Conservation (phyloP, 306 rosid genomes). For the Medicago lupulina region DNA sequence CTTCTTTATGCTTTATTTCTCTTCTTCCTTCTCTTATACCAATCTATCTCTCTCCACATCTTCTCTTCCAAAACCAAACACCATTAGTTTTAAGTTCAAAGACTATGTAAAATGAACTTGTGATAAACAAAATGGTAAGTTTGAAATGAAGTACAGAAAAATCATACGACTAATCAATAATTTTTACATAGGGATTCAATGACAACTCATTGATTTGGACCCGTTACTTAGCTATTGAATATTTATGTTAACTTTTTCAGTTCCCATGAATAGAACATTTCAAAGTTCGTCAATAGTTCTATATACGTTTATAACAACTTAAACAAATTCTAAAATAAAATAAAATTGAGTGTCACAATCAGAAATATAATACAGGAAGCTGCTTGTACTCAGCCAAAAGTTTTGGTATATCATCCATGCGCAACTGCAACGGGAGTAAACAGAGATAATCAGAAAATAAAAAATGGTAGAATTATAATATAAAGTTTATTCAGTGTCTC, state of each 20-base stretch:
- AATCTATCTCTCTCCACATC: too few relatives aligned
- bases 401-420: constrained; percentile 82
- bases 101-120: too few relatives aligned
- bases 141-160: too few relatives aligned
- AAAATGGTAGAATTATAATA: not conserved
- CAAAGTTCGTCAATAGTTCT: not conserved
- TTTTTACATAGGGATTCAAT: not conserved
- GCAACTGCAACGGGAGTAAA: constrained; percentile 62
- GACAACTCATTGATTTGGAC: not conserved
- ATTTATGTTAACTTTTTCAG: not conserved
- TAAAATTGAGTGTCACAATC: not conserved
- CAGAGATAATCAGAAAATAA: constrained; percentile 8
- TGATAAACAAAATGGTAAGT: too few relatives aligned
- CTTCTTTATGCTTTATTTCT: too few relatives aligned
- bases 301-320: not conserved
- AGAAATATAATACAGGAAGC: constrained; percentile 33
- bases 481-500: not conserved
- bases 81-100: too few relatives aligned
- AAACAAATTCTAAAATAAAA: not conserved
- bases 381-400: constrained; percentile 80
- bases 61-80: too few relatives aligned
- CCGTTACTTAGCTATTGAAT: not conserved
- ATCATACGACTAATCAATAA: too few relatives aligned
- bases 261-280: not conserved
- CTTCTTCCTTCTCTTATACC: too few relatives aligned